Percentiles rank a stretch among this genome's conserved stretches.
phyloP scores from a whole-genome alignment of 148 eudicot genomes.

The Limonium bicolor region DNA sequence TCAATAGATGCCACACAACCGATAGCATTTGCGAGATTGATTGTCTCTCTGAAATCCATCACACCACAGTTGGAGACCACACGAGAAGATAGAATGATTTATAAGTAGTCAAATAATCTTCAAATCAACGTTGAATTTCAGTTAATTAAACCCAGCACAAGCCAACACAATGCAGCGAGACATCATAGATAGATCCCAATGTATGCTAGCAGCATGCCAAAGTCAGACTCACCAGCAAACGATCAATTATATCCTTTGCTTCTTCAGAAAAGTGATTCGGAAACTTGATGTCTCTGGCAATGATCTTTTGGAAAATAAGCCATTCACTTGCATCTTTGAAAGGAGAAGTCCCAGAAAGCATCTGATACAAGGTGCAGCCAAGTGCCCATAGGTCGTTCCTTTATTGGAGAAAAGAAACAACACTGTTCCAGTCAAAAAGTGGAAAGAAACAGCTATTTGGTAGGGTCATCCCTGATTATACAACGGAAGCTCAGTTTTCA shows the following conservation, averaged over 20 bases:
- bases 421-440: background rate
- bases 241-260: conserved; percentile 83
- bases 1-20: no score
- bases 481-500: background rate
- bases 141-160: no score
- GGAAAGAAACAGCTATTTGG: background rate
- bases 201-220: background rate
- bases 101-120: no score
- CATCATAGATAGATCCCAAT: no score
- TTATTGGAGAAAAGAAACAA: conserved; percentile 11
- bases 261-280: conserved; percentile 75
- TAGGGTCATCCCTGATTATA: background rate
- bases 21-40: no score
- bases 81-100: no score
- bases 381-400: conserved; percentile 99
- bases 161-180: no score
- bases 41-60: no score
- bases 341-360: conserved; percentile 98
- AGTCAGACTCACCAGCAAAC: conserved; percentile 48
- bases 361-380: conserved; percentile 96
- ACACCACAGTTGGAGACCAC: no score
- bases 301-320: conserved; percentile 92
- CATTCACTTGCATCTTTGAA: conserved; percentile 99
- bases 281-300: conserved; percentile 81
- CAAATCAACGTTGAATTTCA: no score